phyloP scores from a whole-genome alignment of 164 flowering plant genomes.

The Stephania yunnanensis region DNA sequence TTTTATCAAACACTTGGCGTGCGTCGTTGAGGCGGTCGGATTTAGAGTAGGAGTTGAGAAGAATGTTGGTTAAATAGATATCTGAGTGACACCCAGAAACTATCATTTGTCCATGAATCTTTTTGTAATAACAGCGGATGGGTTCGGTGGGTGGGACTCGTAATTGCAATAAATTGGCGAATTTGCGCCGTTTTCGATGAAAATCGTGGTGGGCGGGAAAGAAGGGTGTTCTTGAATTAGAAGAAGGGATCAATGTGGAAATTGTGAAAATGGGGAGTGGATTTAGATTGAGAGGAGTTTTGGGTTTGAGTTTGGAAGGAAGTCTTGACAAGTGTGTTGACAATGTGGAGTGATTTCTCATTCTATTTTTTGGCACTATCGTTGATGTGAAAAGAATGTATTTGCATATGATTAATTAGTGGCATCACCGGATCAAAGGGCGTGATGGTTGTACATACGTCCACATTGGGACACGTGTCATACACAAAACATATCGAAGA shows the following conservation, averaged over 20 bases:
- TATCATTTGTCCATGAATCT: slow-evolving; percentile 35
- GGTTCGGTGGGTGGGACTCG: slow-evolving; percentile 11
- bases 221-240: slow-evolving; percentile 9
- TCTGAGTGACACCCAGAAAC: slow-evolving; percentile 40
- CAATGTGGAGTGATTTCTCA: not conserved
- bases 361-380: not conserved
- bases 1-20: slow-evolving; percentile 40
- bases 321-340: slow-evolving; percentile 1
- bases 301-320: not conserved
- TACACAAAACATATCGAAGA: not conserved
- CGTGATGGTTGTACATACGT: not conserved
- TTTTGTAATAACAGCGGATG: slow-evolving; percentile 18
- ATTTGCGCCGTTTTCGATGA: slow-evolving; percentile 21
- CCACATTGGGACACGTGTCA: not conserved
- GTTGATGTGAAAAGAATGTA: no score
- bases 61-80: slow-evolving; percentile 36
- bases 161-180: slow-evolving; percentile 37
- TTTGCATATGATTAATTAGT: no score
- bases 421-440: not conserved
- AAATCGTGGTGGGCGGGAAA: slow-evolving; percentile 6
- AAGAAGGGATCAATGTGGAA: slow-evolving; percentile 3
- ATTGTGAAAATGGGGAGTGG: slow-evolving; percentile 13
- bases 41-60: slow-evolving; percentile 34
- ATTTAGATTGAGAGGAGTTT: not conserved
- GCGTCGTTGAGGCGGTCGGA: slow-evolving; percentile 25